These are phyloP conservation scores for Jamesozyma piceae DNA, from an alignment of 805 yeast genomes.

Conservation along the genomic window DNA sequence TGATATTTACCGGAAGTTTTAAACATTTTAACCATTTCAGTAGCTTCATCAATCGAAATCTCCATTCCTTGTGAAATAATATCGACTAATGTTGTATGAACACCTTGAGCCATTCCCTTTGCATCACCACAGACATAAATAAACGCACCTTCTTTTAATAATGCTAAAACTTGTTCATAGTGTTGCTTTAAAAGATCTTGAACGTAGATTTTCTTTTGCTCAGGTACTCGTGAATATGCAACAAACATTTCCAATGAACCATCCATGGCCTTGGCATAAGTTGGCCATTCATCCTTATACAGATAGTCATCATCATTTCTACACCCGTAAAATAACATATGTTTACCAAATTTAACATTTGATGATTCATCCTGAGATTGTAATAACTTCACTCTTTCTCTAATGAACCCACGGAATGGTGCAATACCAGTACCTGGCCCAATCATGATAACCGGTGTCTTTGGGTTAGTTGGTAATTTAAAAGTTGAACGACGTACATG, in stretches of 20 bases:
- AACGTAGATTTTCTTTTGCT: conserved; percentile 59
- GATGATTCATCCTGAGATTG: conserved; percentile 21
- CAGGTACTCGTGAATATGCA: conserved; percentile 77
- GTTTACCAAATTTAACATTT: conserved; percentile 49
- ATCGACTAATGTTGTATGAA: conserved; percentile 56
- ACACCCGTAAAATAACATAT: conserved; percentile 78
- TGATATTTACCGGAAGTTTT: conserved; percentile 84
- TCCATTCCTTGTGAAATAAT: conserved; percentile 57
- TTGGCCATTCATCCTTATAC: conserved; percentile 85
- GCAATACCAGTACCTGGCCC: conserved; percentile 99
- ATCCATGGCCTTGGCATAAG: conserved; percentile 54
- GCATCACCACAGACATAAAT: conserved; percentile 98
- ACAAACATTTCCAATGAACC: conserved; percentile 59
- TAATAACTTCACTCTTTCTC: conserved; percentile 66
- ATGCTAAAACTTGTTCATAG: conserved; percentile 33
- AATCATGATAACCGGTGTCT: conserved; percentile 81
- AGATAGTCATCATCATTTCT: conserved; percentile 79
- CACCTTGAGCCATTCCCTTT: conserved; percentile 89
- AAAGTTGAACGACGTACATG: conserved; percentile 92
- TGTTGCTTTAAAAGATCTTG: conserved; percentile 64
- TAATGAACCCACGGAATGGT: conserved; percentile 89
- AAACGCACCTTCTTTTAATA: conserved; percentile 69
- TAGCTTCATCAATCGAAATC: conserved; percentile 57
- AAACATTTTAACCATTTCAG: conserved; percentile 65
- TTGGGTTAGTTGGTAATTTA: conserved; percentile 81